A percentile compares a stretch with the other conserved stretches of the same genome.
Evolutionary conservation across 1,284 basidiomycete species (phyloP).

Genomic region (Cryptococcus sp.): DNA sequence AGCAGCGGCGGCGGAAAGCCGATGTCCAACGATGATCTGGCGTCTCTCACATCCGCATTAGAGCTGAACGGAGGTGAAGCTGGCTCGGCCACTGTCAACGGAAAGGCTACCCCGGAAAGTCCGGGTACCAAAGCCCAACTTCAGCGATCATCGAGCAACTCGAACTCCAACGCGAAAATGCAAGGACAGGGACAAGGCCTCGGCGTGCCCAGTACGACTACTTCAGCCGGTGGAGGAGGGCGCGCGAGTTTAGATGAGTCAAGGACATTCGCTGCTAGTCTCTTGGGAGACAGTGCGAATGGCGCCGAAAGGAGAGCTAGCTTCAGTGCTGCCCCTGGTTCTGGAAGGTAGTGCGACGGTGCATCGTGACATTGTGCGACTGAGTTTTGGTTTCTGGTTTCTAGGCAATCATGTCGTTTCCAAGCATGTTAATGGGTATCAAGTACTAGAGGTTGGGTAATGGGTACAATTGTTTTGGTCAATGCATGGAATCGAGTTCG

Average conservation of each 20-base stretch:
- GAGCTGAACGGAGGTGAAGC: background rate
- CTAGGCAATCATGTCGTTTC: background rate
- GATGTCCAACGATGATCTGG: background rate
- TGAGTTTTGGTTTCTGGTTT: slow-evolving; percentile 5
- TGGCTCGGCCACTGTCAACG: too few species aligned
- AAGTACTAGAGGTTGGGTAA: too few species aligned
- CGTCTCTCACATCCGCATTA: background rate
- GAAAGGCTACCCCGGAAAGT: too few species aligned
- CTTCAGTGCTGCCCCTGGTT: slow-evolving; percentile 14
- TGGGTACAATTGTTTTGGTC: too few species aligned
- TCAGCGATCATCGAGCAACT: too few species aligned
- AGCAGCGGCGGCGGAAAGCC: background rate
- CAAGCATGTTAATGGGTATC: background rate
- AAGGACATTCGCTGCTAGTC: too few species aligned
- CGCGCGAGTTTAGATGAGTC: slow-evolving; percentile 32
- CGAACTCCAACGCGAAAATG: background rate
- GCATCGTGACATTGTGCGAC: background rate
- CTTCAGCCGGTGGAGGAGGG: slow-evolving; percentile 1
- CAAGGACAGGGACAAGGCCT: slow-evolving; percentile 1
- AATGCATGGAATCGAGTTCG: too few species aligned
- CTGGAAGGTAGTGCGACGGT: too few species aligned
- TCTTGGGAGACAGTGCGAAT: background rate
- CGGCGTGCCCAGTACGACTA: too few species aligned
- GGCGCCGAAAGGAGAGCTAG: slow-evolving; percentile 40
- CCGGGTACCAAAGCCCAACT: too few species aligned